These are phyloP conservation scores for Capsicum baccatum DNA, from an alignment of 257 asterid genomes.

Conservation along the genomic window DNA sequence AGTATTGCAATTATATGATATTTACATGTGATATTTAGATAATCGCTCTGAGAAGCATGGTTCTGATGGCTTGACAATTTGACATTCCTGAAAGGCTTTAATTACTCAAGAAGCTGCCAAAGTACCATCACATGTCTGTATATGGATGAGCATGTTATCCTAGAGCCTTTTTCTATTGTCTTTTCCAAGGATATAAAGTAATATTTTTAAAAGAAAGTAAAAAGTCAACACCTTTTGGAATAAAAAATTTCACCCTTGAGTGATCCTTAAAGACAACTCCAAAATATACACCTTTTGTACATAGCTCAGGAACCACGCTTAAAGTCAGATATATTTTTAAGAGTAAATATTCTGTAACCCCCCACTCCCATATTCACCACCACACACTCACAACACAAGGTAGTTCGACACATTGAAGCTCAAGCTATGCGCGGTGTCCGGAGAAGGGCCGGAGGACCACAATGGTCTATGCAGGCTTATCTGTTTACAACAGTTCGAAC, in stretches of 20 bases:
- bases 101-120: background rate
- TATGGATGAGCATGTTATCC: slow-evolving; percentile 16
- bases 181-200: background rate
- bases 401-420: too few species aligned
- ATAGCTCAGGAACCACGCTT: background rate
- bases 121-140: background rate
- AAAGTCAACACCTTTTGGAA: slow-evolving; percentile 21
- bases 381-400: background rate
- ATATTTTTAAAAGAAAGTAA: too few species aligned
- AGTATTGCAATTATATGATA: background rate
- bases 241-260: background rate
- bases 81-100: slow-evolving; percentile 28
- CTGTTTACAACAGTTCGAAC: too few species aligned
- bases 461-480: too few species aligned
- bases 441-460: too few species aligned
- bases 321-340: background rate
- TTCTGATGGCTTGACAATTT: slow-evolving; percentile 18
- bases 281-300: background rate
- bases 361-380: background rate
- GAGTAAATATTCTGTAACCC: background rate
- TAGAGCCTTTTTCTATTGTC: background rate
- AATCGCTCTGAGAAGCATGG: slow-evolving; percentile 18
- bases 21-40: background rate
- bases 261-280: background rate
- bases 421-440: too few species aligned